Percentiles rank a stretch among this genome's conserved stretches.
Evolutionary conservation across 768 basidiomycete species (phyloP).

Genomic region (Fomitopsis serialis): DNA sequence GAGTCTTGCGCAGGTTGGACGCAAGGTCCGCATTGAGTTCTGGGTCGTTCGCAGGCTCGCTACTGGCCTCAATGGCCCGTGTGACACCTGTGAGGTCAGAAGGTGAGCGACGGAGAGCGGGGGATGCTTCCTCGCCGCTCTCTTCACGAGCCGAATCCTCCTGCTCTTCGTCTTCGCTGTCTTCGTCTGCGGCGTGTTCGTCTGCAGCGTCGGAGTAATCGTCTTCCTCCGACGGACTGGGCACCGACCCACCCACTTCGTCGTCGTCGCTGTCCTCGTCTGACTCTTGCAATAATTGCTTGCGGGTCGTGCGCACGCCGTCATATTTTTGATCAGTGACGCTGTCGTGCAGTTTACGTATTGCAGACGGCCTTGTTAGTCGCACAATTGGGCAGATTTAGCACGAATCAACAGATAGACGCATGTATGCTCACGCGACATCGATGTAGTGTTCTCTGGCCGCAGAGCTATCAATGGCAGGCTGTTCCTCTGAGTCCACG

Average conservation of each 20-base stretch:
- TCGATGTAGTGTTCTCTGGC: constrained; percentile 78
- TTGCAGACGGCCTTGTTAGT: constrained; percentile 52
- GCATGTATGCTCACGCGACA: constrained; percentile 61
- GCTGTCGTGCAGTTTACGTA: constrained; percentile 62
- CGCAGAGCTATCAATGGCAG: constrained; percentile 27
- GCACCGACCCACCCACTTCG: constrained; percentile 1
- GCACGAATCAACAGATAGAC: not conserved
- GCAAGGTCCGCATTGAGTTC: constrained; percentile 40
- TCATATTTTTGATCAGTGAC: constrained; percentile 77
- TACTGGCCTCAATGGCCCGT: not conserved
- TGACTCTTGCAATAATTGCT: constrained; percentile 42
- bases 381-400: not conserved
- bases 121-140: constrained; percentile 7
- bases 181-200: too few species aligned
- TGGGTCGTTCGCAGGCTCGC: constrained; percentile 2
- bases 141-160: constrained; percentile 12
- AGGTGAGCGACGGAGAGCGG: too few species aligned
- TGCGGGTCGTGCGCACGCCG: constrained; percentile 59
- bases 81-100: not conserved
- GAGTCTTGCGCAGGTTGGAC: constrained; percentile 47
- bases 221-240: constrained; percentile 12
- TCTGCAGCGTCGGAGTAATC: constrained; percentile 3
- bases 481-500: constrained; percentile 37
- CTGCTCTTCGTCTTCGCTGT: constrained; percentile 16
- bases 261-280: constrained; percentile 19